Percentiles rank a stretch among this genome's conserved stretches.
phyloP scores from a whole-genome alignment of 2,329 filamentous ascomycete genomes.

The Alternaria solani region DNA sequence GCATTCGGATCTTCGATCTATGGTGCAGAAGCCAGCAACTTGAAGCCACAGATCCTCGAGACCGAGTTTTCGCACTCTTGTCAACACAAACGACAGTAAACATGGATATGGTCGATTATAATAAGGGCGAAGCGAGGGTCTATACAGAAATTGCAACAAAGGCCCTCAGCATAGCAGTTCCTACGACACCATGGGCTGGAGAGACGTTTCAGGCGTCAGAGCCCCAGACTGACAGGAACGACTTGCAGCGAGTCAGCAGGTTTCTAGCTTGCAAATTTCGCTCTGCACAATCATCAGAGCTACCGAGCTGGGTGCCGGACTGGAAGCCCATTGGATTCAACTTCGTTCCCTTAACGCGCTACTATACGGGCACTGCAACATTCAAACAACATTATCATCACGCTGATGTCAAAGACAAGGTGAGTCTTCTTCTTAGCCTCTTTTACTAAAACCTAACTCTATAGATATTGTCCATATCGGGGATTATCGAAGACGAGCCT shows the following conservation, averaged over 20 bases:
- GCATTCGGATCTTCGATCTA: slow-evolving; percentile 3
- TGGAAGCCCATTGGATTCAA: slow-evolving; percentile 11
- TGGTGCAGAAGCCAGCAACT: slow-evolving; percentile 16
- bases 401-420: neutral
- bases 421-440: neutral
- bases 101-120: slow-evolving; percentile 12
- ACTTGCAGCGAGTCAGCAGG: neutral
- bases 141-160: neutral
- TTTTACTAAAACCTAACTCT: neutral
- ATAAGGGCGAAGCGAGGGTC: neutral
- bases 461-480: neutral
- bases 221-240: neutral
- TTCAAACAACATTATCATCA: neutral
- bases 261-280: slow-evolving; percentile 4
- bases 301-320: slow-evolving; percentile 22
- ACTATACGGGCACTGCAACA: neutral
- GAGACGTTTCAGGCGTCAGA: neutral
- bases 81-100: slow-evolving; percentile 10
- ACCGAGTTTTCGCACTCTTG: slow-evolving; percentile 19
- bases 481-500: neutral
- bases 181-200: neutral
- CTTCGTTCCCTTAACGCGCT: slow-evolving; percentile 11
- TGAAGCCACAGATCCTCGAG: slow-evolving; percentile 15
- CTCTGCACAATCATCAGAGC: neutral
- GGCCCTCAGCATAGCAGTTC: neutral